Percentiles rank a stretch among this genome's conserved stretches.
Evolutionary conservation across 352 stramenopile species (phyloP).

Genomic region (Blastocystis sp.): DNA sequence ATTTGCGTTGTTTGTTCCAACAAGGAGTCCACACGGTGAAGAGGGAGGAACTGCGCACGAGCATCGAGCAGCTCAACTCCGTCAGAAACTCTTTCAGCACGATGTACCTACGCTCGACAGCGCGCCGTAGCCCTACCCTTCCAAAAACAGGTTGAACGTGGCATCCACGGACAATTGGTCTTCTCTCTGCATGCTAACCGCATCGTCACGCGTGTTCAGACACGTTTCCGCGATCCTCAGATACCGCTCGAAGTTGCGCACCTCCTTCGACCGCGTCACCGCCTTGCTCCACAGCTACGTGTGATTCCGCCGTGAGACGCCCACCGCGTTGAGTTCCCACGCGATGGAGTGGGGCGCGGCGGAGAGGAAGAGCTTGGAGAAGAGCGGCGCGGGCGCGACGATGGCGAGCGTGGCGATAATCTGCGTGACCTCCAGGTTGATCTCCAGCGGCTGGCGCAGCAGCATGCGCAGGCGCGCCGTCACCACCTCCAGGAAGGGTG

Average conservation of each 20-base stretch:
- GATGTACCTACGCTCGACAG: neutral
- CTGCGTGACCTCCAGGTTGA: slow-evolving; percentile 52
- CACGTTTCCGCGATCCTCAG: slow-evolving; percentile 48
- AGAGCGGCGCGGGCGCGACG: neutral
- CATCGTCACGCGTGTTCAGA: slow-evolving; percentile 41
- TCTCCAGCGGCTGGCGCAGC: slow-evolving; percentile 43
- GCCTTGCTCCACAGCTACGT: slow-evolving; percentile 60
- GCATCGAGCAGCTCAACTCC: slow-evolving; percentile 28
- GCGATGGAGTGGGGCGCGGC: slow-evolving; percentile 1
- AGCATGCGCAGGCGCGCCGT: slow-evolving; percentile 29
- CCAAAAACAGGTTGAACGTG: slow-evolving; percentile 58
- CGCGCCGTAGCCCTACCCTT: neutral
- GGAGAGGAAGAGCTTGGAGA: slow-evolving; percentile 29
- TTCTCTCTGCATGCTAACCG: slow-evolving; percentile 10
- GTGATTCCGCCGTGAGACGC: neutral
- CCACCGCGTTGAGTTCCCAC: slow-evolving; percentile 11
- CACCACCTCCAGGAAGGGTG: slow-evolving; percentile 15
- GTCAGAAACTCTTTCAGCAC: slow-evolving; percentile 50
- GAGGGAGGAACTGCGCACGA: slow-evolving; percentile 19
- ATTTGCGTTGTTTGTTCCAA: neutral
- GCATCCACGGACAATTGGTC: slow-evolving; percentile 58
- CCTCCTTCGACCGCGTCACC: slow-evolving; percentile 23
- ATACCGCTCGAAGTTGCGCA: slow-evolving; percentile 56
- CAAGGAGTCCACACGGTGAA: neutral
- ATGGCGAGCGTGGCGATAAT: slow-evolving; percentile 24